A percentile compares a stretch with the other conserved stretches of the same genome.
Conservation (phyloP, 352 stramenopile genomes). For the Phytophthora pisi region DNA sequence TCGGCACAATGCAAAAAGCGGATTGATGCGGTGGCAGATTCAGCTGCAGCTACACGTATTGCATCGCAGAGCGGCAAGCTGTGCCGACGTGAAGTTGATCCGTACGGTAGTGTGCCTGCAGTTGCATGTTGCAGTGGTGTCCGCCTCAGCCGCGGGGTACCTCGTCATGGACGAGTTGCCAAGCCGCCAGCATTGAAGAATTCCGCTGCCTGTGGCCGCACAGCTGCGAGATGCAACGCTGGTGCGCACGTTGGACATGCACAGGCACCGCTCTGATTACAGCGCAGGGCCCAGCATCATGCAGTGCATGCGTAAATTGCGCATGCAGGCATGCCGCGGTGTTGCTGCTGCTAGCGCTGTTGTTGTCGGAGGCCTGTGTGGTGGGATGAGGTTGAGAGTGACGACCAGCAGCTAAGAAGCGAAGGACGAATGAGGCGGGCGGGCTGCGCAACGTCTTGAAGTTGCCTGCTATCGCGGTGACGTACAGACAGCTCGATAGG, state of each 20-base stretch:
- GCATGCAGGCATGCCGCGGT: background rate
- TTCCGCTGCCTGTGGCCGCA: slow-evolving; percentile 1
- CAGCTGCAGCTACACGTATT: background rate
- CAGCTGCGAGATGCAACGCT: slow-evolving; percentile 27
- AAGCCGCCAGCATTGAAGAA: background rate
- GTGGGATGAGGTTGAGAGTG: too few relatives aligned
- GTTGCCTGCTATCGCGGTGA: slow-evolving; percentile 11
- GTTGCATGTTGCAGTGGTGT: background rate
- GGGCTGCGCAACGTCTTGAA: slow-evolving; percentile 16
- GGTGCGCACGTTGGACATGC: slow-evolving; percentile 12
- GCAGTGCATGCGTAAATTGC: too few relatives aligned
- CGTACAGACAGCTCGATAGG: slow-evolving; percentile 12
- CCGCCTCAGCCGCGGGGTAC: background rate
- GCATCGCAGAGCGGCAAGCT: background rate
- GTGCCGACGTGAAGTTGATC: background rate
- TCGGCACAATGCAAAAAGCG: background rate
- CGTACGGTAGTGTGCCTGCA: too few relatives aligned
- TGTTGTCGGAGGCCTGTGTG: too few relatives aligned
- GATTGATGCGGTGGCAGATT: background rate
- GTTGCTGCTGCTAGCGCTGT: too few relatives aligned
- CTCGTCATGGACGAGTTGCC: background rate
- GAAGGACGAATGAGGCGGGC: slow-evolving; percentile 4
- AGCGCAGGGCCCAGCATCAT: background rate
- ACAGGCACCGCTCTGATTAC: slow-evolving; percentile 6
- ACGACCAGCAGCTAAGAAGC: background rate